phyloP scores from a whole-genome alignment of 352 stramenopile species.

The Pythium scleroteichum region DNA sequence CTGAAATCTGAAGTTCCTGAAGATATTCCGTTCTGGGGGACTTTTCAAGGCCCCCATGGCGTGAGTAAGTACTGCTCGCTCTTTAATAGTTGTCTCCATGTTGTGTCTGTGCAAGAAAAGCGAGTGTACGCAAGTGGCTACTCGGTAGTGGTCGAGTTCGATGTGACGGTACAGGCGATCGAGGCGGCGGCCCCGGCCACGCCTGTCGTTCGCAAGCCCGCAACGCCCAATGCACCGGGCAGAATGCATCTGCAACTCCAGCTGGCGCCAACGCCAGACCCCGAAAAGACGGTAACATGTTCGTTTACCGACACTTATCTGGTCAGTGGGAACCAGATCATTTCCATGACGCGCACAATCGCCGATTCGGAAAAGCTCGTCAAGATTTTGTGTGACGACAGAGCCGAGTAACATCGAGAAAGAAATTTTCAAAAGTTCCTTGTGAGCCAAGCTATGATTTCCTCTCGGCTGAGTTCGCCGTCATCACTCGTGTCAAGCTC shows the following conservation, averaged over 20 bases:
- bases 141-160: slow-evolving; percentile 79
- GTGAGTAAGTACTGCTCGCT: slow-evolving; percentile 75
- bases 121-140: slow-evolving; percentile 68
- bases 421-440: slow-evolving; percentile 30
- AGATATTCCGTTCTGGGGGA: slow-evolving; percentile 81
- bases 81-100: slow-evolving; percentile 60
- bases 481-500: slow-evolving; percentile 66
- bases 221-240: neutral
- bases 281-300: slow-evolving; percentile 46
- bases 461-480: slow-evolving; percentile 53
- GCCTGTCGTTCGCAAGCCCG: slow-evolving; percentile 1
- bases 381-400: slow-evolving; percentile 55
- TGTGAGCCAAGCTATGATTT: slow-evolving; percentile 63
- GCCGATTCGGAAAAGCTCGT: slow-evolving; percentile 80
- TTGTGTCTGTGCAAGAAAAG: slow-evolving; percentile 62
- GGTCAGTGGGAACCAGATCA: slow-evolving; percentile 71
- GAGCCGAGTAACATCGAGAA: slow-evolving; percentile 22
- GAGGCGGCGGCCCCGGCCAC: slow-evolving; percentile 29
- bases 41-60: slow-evolving; percentile 59
- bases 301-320: slow-evolving; percentile 79
- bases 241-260: slow-evolving; percentile 30
- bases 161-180: slow-evolving; percentile 53
- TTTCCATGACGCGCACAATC: slow-evolving; percentile 77
- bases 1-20: slow-evolving; percentile 78
- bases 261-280: slow-evolving; percentile 10